These are phyloP conservation scores for Kwoniella dejecticola DNA, from an alignment of 768 basidiomycete genomes.

Conservation along the genomic window DNA sequence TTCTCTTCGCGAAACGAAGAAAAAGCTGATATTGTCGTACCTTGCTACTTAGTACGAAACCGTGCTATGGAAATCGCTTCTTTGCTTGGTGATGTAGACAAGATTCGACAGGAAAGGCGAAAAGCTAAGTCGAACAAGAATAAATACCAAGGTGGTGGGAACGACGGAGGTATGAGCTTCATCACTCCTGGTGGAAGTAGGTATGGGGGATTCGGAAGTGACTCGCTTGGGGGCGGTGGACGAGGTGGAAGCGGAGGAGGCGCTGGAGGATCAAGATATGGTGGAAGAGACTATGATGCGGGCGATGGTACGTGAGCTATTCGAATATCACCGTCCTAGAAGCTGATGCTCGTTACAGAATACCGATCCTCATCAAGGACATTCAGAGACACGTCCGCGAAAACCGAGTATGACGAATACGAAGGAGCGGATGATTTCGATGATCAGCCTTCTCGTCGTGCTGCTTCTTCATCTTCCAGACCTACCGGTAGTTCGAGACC, in stretches of 20 bases:
- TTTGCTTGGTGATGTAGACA: constrained; percentile 84
- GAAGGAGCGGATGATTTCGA: constrained; percentile 92
- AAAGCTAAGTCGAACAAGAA: constrained; percentile 87
- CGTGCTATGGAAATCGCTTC: constrained; percentile 91
- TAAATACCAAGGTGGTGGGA: constrained; percentile 87
- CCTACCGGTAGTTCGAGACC: constrained; percentile 17
- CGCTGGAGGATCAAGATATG: constrained; percentile 48
- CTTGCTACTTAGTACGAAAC: constrained; percentile 78
- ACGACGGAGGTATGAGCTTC: constrained; percentile 71
- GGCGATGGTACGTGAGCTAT: constrained; percentile 50
- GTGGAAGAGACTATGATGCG: constrained; percentile 46
- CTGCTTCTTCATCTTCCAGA: constrained; percentile 24
- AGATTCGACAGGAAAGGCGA: constrained; percentile 80
- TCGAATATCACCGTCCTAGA: no score
- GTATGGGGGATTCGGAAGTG: constrained; percentile 73
- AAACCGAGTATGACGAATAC: constrained; percentile 79
- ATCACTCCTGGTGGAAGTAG: constrained; percentile 61
- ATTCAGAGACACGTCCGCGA: constrained; percentile 15
- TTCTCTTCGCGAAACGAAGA: background rate
- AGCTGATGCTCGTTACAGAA: no score
- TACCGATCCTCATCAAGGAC: constrained; percentile 41
- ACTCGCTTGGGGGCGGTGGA: constrained; percentile 56
- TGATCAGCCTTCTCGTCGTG: constrained; percentile 55
- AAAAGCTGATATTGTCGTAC: background rate
- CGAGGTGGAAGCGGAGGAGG: constrained; percentile 46